These are phyloP conservation scores for Leishmania tarentolae DNA, from an alignment of 208 protist species.

Conservation along the genomic window DNA sequence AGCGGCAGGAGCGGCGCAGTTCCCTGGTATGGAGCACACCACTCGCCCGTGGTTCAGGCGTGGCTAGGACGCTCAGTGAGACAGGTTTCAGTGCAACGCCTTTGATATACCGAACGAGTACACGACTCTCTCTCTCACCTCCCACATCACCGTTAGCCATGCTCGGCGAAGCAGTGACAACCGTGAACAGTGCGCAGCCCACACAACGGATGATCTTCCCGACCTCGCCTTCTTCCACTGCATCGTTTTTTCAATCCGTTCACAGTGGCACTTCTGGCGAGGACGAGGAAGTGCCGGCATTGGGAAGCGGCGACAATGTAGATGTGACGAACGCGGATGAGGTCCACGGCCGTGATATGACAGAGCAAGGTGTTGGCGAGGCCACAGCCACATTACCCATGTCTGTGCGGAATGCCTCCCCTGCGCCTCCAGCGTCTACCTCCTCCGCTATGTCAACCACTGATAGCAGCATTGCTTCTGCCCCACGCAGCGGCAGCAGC, in stretches of 20 bases:
- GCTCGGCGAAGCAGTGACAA: not conserved
- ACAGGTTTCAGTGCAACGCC: slow-evolving; percentile 20
- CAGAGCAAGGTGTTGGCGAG: not conserved
- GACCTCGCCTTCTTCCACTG: not conserved
- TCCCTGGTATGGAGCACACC: slow-evolving; percentile 38
- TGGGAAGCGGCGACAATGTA: not conserved
- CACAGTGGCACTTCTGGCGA: not conserved
- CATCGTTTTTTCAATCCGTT: not conserved
- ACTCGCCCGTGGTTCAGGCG: slow-evolving; percentile 9
- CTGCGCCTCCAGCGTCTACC: not conserved
- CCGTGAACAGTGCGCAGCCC: not conserved
- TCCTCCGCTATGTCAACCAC: not conserved
- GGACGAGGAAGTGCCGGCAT: not conserved
- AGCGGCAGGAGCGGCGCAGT: slow-evolving; percentile 21
- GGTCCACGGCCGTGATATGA: not conserved
- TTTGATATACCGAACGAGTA: slow-evolving; percentile 28
- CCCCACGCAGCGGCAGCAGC: not conserved
- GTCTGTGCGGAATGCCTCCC: not conserved
- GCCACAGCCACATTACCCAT: not conserved
- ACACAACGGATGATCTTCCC: slow-evolving; percentile 4
- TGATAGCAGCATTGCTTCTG: not conserved
- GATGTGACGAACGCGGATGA: not conserved
- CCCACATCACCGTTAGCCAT: not conserved
- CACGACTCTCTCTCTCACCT: slow-evolving; percentile 19
- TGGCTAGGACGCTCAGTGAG: slow-evolving; percentile 7